phyloP scores from a whole-genome alignment of 371 early-diverging fungal species.

The Umbelopsis sp. region DNA sequence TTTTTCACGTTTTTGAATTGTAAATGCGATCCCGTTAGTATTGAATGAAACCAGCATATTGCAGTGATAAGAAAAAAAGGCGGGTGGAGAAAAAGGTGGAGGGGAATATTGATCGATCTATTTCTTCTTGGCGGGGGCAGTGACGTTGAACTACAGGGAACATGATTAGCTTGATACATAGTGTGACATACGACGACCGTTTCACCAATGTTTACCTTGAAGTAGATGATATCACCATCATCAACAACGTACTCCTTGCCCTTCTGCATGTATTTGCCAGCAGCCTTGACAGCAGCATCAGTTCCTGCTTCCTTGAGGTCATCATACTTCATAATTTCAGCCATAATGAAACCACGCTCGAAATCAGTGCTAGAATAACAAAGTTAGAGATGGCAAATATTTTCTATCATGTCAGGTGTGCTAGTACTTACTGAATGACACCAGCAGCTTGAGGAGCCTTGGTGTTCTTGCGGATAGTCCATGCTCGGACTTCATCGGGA shows the following conservation, averaged over 20 bases:
- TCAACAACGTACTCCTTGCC: constrained; percentile 96
- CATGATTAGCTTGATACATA: too few species aligned
- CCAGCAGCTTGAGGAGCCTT: constrained; percentile 95
- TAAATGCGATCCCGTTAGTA: not conserved
- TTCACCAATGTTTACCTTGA: constrained; percentile 52
- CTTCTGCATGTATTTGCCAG: constrained; percentile 79
- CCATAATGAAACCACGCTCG: constrained; percentile 89
- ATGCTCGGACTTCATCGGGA: constrained; percentile 82
- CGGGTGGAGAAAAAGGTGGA: constrained; percentile 18
- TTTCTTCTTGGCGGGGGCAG: constrained; percentile 40
- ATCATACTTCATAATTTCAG: constrained; percentile 83
- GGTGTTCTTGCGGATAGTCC: constrained; percentile 78
- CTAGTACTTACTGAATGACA: constrained; percentile 63
- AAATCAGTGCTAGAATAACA: constrained; percentile 72
- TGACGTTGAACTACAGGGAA: constrained; percentile 49
- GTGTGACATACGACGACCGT: too few species aligned
- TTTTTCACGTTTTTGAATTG: constrained; percentile 1
- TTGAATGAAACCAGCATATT: not conserved
- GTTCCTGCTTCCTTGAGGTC: constrained; percentile 67
- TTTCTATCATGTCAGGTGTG: not conserved
- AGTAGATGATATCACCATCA: constrained; percentile 91
- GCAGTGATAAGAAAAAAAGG: constrained; percentile 17
- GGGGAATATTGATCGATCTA: constrained; percentile 54
- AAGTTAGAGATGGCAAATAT: not conserved
- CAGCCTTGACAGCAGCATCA: constrained; percentile 41